Percentiles rank a stretch among this genome's conserved stretches.
Evolutionary conservation across 2,329 filamentous ascomycete species (phyloP).

Genomic region (Pyrenochaeta sp.): DNA sequence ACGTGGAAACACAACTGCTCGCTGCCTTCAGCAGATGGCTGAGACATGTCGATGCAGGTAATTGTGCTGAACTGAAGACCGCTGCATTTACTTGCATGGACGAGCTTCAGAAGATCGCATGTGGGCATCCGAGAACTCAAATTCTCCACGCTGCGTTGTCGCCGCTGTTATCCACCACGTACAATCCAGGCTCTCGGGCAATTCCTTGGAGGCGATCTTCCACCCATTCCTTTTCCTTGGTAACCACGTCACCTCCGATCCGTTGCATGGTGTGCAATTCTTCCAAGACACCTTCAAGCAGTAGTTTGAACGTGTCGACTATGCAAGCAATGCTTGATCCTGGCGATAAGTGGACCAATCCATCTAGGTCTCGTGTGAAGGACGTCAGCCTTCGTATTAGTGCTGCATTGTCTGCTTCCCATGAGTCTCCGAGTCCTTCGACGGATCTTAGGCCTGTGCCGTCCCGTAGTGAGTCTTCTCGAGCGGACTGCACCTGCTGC

Average conservation of each 20-base stretch:
- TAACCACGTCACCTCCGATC: constrained; percentile 40
- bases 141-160: constrained; percentile 35
- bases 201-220: constrained; percentile 41
- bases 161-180: constrained; percentile 15
- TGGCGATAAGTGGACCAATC: constrained; percentile 31
- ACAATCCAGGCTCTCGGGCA: constrained; percentile 28
- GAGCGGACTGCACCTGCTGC: constrained; percentile 33
- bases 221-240: constrained; percentile 46
- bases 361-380: constrained; percentile 41
- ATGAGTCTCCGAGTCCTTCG: constrained; percentile 41
- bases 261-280: constrained; percentile 45
- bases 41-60: too few species aligned
- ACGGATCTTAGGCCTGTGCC: constrained; percentile 24
- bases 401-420: constrained; percentile 43
- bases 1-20: background rate
- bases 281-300: constrained; percentile 40
- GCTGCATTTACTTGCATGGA: too few species aligned
- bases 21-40: too few species aligned
- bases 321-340: constrained; percentile 45
- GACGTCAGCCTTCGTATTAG: constrained; percentile 44
- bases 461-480: constrained; percentile 14
- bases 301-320: constrained; percentile 34
- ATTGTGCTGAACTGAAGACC: too few species aligned
- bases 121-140: background rate
- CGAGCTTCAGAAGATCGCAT: background rate